Evolutionary conservation across 805 yeast genomes (phyloP).

Genomic region (Pichia deserticola): DNA sequence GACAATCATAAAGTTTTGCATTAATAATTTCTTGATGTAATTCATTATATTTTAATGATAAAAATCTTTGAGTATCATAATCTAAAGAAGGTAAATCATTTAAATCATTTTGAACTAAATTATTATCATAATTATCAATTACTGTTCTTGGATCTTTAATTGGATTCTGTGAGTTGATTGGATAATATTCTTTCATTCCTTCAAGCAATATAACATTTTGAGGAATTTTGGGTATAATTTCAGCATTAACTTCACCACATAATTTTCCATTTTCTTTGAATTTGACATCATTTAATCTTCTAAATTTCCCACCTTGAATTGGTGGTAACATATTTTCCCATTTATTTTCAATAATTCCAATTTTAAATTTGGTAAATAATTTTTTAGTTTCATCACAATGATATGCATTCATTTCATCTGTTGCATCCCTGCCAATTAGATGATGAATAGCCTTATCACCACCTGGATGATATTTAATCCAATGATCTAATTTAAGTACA

Average conservation of each 20-base stretch:
- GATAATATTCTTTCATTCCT: constrained; percentile 31
- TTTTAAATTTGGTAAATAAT: constrained; percentile 47
- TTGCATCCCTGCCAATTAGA: constrained; percentile 83
- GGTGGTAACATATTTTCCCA: constrained; percentile 85
- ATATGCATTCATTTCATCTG: constrained; percentile 84
- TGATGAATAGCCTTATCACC: constrained; percentile 81
- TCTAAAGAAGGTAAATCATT: constrained; percentile 57
- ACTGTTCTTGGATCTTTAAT: constrained; percentile 51
- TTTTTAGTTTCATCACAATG: constrained; percentile 54
- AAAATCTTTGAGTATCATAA: constrained; percentile 50
- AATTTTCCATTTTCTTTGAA: constrained; percentile 6
- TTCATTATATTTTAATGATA: constrained; percentile 51
- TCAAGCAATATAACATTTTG: constrained; percentile 37
- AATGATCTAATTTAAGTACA: constrained; percentile 59
- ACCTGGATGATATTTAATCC: constrained; percentile 80
- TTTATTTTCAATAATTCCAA: constrained; percentile 54
- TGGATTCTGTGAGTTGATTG: constrained; percentile 19
- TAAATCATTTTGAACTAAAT: constrained; percentile 48
- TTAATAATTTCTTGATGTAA: constrained; percentile 49
- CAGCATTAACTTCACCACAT: constrained; percentile 37
- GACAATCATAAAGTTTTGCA: constrained; percentile 63
- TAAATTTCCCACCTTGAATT: constrained; percentile 68
- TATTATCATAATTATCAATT: constrained; percentile 52
- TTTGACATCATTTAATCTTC: constrained; percentile 7
- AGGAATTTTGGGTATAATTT: constrained; percentile 45